phyloP scores from a whole-genome alignment of 2,329 filamentous ascomycete genomes.

The Exserohilum rostratum region DNA sequence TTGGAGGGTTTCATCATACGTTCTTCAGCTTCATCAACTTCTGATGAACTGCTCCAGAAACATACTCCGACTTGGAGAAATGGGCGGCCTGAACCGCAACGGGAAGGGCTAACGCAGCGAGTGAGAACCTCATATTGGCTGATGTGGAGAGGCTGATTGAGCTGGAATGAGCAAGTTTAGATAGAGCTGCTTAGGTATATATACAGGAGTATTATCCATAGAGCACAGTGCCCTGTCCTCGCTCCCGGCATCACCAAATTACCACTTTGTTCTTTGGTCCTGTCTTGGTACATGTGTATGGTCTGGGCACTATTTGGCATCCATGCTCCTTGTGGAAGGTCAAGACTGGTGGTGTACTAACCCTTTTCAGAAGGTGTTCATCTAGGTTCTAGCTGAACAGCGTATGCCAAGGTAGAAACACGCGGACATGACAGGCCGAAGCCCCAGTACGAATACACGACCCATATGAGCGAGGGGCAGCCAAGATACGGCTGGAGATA shows the following conservation, averaged over 20 bases:
- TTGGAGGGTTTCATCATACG: slow-evolving; percentile 10
- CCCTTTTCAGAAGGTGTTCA: slow-evolving; percentile 12
- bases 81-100: slow-evolving; percentile 29
- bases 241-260: slow-evolving; percentile 4
- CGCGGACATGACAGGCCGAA: neutral
- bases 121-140: slow-evolving; percentile 34
- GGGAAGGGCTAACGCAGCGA: slow-evolving; percentile 29
- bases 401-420: slow-evolving; percentile 5
- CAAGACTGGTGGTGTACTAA: slow-evolving; percentile 2
- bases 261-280: slow-evolving; percentile 2
- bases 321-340: slow-evolving; percentile 22
- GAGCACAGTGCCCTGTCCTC: neutral
- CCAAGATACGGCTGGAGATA: too few species aligned
- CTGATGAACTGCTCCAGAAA: slow-evolving; percentile 30
- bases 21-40: slow-evolving; percentile 37
- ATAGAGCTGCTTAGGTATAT: slow-evolving; percentile 18
- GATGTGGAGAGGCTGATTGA: slow-evolving; percentile 23
- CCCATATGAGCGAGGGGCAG: too few species aligned
- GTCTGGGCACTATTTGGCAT: slow-evolving; percentile 18
- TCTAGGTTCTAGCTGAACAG: neutral
- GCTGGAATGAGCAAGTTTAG: slow-evolving; percentile 31
- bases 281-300: slow-evolving; percentile 15
- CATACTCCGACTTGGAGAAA: slow-evolving; percentile 32
- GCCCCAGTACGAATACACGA: neutral
- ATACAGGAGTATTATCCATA: slow-evolving; percentile 12